Conservation (phyloP, 176 grass and related monocot species). For the Ampelocalamus luodianensis region DNA sequence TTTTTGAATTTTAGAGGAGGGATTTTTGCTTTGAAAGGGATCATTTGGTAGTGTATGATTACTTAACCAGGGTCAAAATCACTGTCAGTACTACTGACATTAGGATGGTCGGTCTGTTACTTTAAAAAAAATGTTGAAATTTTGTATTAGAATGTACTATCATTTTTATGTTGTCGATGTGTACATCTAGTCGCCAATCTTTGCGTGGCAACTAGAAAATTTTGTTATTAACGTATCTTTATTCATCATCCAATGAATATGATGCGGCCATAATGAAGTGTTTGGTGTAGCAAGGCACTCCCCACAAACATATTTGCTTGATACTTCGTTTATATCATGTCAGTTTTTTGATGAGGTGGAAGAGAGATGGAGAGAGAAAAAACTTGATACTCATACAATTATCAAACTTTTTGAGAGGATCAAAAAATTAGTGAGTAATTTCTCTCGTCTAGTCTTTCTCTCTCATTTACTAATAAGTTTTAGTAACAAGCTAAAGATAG, state of each 20-base stretch:
- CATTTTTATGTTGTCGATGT: not conserved
- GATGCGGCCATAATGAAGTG: constrained; percentile 9
- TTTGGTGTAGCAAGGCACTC: not conserved
- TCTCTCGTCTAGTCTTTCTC: too few relatives aligned
- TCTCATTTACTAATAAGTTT: too few relatives aligned
- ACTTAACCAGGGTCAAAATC: not conserved
- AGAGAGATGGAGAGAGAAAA: too few relatives aligned
- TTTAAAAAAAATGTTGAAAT: not conserved
- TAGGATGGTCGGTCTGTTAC: not conserved
- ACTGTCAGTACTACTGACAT: not conserved
- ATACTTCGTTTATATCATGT: too few relatives aligned
- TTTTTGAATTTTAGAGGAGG: constrained; percentile 47
- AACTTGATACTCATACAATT: too few relatives aligned
- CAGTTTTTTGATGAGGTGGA: too few relatives aligned
- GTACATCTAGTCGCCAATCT: not conserved
- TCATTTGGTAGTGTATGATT: not conserved
- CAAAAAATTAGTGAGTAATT: too few relatives aligned
- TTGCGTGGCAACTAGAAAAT: not conserved
- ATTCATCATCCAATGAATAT: not conserved
- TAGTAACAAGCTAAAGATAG: too few relatives aligned
- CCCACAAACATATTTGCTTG: too few relatives aligned
- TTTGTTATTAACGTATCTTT: not conserved
- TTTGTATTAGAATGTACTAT: not conserved
- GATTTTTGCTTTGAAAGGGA: not conserved
- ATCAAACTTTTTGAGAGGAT: too few relatives aligned